These are phyloP conservation scores for Fusarium sp. DNA, from an alignment of 2,329 filamentous ascomycete species.

Conservation along the genomic window DNA sequence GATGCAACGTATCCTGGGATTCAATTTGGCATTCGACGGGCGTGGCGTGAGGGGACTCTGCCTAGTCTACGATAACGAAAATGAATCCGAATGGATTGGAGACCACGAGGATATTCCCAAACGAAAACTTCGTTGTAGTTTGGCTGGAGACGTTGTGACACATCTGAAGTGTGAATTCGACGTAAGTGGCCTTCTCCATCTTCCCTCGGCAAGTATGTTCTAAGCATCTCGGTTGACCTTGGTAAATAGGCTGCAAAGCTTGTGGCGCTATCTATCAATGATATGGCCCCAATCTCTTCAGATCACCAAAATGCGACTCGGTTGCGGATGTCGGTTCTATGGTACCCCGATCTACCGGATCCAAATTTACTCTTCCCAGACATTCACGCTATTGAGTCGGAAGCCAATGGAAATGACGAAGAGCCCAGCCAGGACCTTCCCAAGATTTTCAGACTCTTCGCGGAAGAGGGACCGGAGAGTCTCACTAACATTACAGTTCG, in stretches of 20 bases:
- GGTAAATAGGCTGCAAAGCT: slow-evolving; percentile 1
- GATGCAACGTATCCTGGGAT: background rate
- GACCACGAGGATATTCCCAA: background rate
- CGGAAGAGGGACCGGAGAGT: background rate
- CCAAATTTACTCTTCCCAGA: background rate
- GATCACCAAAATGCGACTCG: background rate
- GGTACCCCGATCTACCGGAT: slow-evolving; percentile 7
- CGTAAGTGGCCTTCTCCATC: background rate
- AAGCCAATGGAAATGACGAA: background rate
- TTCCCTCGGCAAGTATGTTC: background rate
- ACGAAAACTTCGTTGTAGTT: background rate
- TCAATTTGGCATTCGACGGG: background rate
- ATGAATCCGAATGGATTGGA: background rate
- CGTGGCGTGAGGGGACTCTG: slow-evolving; percentile 4
- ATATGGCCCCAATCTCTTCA: background rate
- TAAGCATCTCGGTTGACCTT: background rate
- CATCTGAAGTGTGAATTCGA: slow-evolving; percentile 1
- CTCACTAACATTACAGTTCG: background rate
- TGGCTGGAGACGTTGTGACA: background rate
- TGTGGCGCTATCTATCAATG: background rate
- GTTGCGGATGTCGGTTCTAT: background rate
- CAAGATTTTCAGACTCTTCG: background rate
- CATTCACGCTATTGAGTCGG: background rate
- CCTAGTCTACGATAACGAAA: background rate
- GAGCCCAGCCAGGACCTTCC: background rate